Percentiles rank a stretch among this genome's conserved stretches.
phyloP scores from a whole-genome alignment of 177 flowering plant species.

The Vitis hybrid region DNA sequence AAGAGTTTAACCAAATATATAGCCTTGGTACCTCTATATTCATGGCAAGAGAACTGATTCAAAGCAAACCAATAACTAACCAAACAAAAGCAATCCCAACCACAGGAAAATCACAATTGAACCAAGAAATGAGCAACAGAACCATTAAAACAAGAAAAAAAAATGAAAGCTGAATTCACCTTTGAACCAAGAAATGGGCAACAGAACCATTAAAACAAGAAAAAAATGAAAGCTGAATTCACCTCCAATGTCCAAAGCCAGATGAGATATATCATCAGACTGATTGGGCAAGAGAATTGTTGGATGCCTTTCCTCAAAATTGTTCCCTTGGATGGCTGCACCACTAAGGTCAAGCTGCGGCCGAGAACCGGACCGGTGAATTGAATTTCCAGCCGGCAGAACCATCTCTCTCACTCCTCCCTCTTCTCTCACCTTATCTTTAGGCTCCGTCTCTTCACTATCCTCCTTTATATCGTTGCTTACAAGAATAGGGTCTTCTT shows the following conservation, averaged over 20 bases:
- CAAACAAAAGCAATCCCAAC: not conserved
- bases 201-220: not conserved
- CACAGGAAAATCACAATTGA: not conserved
- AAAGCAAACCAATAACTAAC: too few species aligned
- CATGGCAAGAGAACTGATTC: too few species aligned
- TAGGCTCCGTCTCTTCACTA: constrained; percentile 5
- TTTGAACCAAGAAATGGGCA: not conserved
- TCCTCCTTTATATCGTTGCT: constrained; percentile 25
- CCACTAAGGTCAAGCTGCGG: constrained; percentile 90
- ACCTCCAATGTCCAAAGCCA: constrained; percentile 99
- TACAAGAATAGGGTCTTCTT: constrained; percentile 34
- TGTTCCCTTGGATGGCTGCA: constrained; percentile 83
- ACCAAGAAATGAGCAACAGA: not conserved
- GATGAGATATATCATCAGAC: constrained; percentile 86
- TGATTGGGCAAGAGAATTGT: constrained; percentile 92
- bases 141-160: not conserved
- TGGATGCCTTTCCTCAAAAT: constrained; percentile 83
- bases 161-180: constrained; percentile 38
- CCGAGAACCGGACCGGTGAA: constrained; percentile 75
- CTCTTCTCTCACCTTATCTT: constrained; percentile 18
- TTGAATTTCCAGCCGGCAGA: constrained; percentile 39
- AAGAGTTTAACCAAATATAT: too few species aligned
- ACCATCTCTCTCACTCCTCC: constrained; percentile 55
- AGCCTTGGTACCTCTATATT: too few species aligned
- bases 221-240: not conserved